These are phyloP conservation scores for Cichorium intybus DNA, from an alignment of 140 eudicot species.

Conservation along the genomic window DNA sequence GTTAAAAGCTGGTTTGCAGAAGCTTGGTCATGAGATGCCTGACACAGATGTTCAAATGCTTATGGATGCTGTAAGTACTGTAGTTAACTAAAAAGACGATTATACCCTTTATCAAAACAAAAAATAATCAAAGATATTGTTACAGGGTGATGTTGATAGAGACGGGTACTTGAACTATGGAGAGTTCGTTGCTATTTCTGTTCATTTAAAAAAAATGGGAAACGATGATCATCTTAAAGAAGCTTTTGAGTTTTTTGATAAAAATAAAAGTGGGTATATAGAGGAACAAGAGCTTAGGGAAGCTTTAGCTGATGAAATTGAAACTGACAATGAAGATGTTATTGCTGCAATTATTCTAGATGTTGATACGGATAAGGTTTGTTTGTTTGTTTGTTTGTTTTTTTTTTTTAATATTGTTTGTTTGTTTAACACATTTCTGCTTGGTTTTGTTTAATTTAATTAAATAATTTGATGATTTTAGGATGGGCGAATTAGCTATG, in stretches of 20 bases:
- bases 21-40: slow-evolving; percentile 42
- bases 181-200: slow-evolving; percentile 56
- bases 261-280: slow-evolving; percentile 42
- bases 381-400: not conserved
- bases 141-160: slow-evolving; percentile 54
- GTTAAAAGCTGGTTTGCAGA: slow-evolving; percentile 37
- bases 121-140: not conserved
- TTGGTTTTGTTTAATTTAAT: not conserved
- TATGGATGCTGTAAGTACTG: slow-evolving; percentile 50
- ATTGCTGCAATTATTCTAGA: slow-evolving; percentile 54
- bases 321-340: slow-evolving; percentile 43
- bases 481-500: slow-evolving; percentile 68
- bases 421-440: not conserved
- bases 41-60: slow-evolving; percentile 46
- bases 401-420: not conserved
- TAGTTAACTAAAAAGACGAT: not conserved
- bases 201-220: slow-evolving; percentile 48
- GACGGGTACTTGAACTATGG: slow-evolving; percentile 50
- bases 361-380: slow-evolving; percentile 55
- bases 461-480: slow-evolving; percentile 12
- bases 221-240: slow-evolving; percentile 47
- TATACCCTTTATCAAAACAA: not conserved
- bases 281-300: slow-evolving; percentile 52
- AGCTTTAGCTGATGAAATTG: slow-evolving; percentile 45
- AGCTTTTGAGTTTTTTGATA: slow-evolving; percentile 46